Evolutionary conservation across 108 stramenopile genomes (phyloP).

Genomic region (Craspedostauros australis): DNA sequence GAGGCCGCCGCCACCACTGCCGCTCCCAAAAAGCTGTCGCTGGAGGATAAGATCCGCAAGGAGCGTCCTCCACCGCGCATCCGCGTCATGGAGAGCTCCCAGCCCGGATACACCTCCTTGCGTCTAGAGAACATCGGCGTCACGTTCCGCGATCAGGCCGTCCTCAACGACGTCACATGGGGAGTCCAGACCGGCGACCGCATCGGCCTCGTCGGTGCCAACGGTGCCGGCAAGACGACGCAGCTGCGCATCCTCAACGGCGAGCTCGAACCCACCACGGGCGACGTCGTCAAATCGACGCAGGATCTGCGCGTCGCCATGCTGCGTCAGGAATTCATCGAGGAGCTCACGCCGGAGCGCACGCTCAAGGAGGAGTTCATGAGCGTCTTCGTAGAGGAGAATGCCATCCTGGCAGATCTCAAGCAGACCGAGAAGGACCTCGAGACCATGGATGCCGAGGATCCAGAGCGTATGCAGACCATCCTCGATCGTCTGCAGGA

Average conservation of each 20-base stretch:
- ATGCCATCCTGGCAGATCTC: conserved; percentile 59
- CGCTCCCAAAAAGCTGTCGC: conserved; percentile 36
- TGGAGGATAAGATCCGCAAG: conserved; percentile 90
- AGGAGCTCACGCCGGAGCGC: conserved; percentile 73
- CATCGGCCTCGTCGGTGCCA: conserved; percentile 58
- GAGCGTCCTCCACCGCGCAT: conserved; percentile 89
- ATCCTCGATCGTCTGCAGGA: conserved; percentile 89
- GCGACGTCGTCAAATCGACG: conserved; percentile 84
- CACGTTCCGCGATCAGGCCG: conserved; percentile 90
- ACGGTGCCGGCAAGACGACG: conserved; percentile 79
- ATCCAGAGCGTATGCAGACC: conserved; percentile 74
- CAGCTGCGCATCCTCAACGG: conserved; percentile 89
- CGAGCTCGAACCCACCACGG: conserved; percentile 90
- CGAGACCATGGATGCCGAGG: conserved; percentile 37
- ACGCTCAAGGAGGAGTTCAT: conserved; percentile 88
- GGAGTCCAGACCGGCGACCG: conserved; percentile 94
- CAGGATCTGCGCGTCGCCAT: conserved; percentile 86
- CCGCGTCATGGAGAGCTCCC: conserved; percentile 82
- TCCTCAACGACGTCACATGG: conserved; percentile 92
- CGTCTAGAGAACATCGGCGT: conserved; percentile 87
- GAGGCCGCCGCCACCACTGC: conserved; percentile 11
- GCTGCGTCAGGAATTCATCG: conserved; percentile 93
- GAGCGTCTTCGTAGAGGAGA: conserved; percentile 88
- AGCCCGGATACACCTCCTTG: conserved; percentile 81
- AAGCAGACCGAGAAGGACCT: conserved; percentile 54